phyloP scores from a whole-genome alignment of 2,329 filamentous ascomycete species.

The Cladosporium sp. region DNA sequence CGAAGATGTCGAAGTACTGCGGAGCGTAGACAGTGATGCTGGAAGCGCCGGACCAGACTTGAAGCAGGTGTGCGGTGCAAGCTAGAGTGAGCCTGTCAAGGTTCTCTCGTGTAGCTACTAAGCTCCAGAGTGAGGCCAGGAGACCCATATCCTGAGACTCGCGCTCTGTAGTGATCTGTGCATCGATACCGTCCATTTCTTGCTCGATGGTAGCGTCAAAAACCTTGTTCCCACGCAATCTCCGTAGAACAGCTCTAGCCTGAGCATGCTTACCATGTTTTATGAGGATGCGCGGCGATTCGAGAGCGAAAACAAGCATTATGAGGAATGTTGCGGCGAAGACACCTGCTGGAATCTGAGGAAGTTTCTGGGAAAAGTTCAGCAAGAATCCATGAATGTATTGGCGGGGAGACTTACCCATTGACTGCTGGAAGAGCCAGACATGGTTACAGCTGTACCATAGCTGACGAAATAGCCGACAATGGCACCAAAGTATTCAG shows the following conservation, averaged over 20 bases:
- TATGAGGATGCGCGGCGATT: slow-evolving; percentile 65
- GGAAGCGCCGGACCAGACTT: slow-evolving; percentile 69
- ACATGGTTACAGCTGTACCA: slow-evolving; percentile 33
- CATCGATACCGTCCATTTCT: slow-evolving; percentile 61
- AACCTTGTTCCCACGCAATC: slow-evolving; percentile 50
- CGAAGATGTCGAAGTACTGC: slow-evolving; percentile 66
- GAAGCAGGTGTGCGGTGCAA: slow-evolving; percentile 63
- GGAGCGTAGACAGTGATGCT: slow-evolving; percentile 72
- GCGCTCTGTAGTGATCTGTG: slow-evolving; percentile 63
- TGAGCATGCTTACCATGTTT: slow-evolving; percentile 63
- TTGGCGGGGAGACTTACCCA: slow-evolving; percentile 53
- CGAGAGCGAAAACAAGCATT: slow-evolving; percentile 58
- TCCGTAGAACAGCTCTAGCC: slow-evolving; percentile 52
- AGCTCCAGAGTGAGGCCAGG: slow-evolving; percentile 57
- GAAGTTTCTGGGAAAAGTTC: slow-evolving; percentile 41
- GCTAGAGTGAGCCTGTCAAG: slow-evolving; percentile 66
- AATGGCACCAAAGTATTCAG: slow-evolving; percentile 70
- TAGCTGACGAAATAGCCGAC: slow-evolving; percentile 68
- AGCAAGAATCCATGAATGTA: neutral
- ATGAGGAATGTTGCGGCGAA: slow-evolving; percentile 68
- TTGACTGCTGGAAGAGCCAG: slow-evolving; percentile 31
- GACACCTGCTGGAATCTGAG: slow-evolving; percentile 69
- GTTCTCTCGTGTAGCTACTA: slow-evolving; percentile 64
- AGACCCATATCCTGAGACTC: slow-evolving; percentile 54
- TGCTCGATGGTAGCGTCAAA: slow-evolving; percentile 46